Conservation (phyloP, 495 filamentous ascomycete species). For the Hyaloscypha variabilis region DNA sequence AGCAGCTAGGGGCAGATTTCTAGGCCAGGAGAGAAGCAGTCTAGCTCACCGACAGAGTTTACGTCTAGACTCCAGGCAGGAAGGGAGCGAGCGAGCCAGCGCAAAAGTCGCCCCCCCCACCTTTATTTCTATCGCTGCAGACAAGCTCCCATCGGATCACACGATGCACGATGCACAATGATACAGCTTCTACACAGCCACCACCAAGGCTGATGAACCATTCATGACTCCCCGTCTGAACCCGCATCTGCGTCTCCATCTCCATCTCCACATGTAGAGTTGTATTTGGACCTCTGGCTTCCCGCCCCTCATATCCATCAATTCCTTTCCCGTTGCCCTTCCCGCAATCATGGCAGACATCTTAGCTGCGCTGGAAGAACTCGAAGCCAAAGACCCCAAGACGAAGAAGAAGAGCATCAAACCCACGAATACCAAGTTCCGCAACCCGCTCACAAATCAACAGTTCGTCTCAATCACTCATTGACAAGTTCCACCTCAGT, state of each 20-base stretch:
- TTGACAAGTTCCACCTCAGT: neutral
- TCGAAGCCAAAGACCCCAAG: constrained; percentile 13
- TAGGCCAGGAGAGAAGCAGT: neutral
- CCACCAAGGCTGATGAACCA: neutral
- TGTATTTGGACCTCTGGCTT: neutral
- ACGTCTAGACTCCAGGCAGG: neutral
- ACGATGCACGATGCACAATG: neutral
- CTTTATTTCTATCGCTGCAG: neutral
- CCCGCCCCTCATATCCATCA: neutral
- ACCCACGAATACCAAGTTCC: constrained; percentile 22
- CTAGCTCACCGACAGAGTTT: neutral
- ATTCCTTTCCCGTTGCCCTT: neutral
- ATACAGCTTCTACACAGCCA: constrained; percentile 1
- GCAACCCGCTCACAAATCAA: constrained; percentile 10
- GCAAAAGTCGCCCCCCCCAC: too few relatives aligned
- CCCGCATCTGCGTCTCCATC: neutral
- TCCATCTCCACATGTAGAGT: neutral
- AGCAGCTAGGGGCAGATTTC: neutral
- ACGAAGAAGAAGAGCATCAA: constrained; percentile 14
- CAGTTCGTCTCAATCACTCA: neutral
- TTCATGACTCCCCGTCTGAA: neutral
- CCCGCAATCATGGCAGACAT: constrained; percentile 16
- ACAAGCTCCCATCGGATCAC: neutral
- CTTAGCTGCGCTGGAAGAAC: constrained; percentile 19
- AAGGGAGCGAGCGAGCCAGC: too few relatives aligned